phyloP scores from a whole-genome alignment of 23 red algal species.

The Gracilaria caudata region DNA sequence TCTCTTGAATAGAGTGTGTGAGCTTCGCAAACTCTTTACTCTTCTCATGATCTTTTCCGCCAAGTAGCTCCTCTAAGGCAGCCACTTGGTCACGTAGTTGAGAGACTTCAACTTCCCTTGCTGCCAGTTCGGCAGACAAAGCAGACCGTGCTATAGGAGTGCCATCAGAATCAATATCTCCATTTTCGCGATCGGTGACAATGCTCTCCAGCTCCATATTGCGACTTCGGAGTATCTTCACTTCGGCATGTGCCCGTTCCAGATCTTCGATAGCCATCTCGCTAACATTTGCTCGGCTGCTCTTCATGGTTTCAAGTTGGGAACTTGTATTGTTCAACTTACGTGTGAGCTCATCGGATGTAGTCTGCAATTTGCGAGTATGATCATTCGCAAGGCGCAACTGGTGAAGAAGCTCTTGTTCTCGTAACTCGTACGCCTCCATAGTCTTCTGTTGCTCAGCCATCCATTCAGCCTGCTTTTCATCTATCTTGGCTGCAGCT shows the following conservation, averaged over 20 bases:
- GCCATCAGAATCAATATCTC: background rate
- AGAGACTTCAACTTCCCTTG: conserved; percentile 70
- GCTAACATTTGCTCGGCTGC: conserved; percentile 35
- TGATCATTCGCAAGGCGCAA: conserved; percentile 45
- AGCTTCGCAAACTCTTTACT: conserved; percentile 68
- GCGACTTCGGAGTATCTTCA: conserved; percentile 38
- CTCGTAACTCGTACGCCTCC: conserved; percentile 80
- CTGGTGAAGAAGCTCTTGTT: conserved; percentile 77
- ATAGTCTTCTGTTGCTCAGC: conserved; percentile 57
- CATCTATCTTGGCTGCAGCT: conserved; percentile 29
- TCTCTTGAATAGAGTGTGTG: conserved; percentile 52
- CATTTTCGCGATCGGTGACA: background rate
- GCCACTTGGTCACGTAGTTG: conserved; percentile 71
- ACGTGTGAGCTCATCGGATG: conserved; percentile 51
- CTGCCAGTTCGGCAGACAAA: conserved; percentile 63
- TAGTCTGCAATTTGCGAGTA: conserved; percentile 19
- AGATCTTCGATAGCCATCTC: conserved; percentile 76
- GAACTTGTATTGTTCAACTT: conserved; percentile 35
- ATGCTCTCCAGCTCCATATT: conserved; percentile 32
- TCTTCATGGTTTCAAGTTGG: conserved; percentile 49
- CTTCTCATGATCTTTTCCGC: conserved; percentile 65
- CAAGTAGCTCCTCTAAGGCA: conserved; percentile 54
- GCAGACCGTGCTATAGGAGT: conserved; percentile 23
- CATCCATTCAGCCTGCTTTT: conserved; percentile 64
- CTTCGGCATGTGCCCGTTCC: conserved; percentile 63